Percentiles rank a stretch among this genome's conserved stretches.
Evolutionary conservation across 768 basidiomycete genomes (phyloP).

Genomic region (Peribolospora kevripleyi): DNA sequence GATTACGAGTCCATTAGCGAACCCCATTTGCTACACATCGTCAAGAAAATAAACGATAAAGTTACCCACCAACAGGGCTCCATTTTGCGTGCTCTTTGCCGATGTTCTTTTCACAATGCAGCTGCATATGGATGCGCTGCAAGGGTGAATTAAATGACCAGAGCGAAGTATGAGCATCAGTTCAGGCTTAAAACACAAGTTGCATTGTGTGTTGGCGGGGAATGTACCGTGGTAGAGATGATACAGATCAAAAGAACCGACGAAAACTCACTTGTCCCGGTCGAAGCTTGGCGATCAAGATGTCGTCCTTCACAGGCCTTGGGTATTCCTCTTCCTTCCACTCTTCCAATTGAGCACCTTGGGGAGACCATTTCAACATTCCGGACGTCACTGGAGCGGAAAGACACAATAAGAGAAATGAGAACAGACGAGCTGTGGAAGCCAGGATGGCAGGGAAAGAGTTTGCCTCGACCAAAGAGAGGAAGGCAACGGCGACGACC

Average conservation of each 20-base stretch:
- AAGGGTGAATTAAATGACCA: background rate
- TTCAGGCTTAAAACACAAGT: too few relatives aligned
- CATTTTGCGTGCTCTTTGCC: conserved; percentile 94
- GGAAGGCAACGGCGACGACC: conserved; percentile 9
- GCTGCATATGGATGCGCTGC: conserved; percentile 43
- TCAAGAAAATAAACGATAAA: background rate
- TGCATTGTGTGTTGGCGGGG: too few relatives aligned
- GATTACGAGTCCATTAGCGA: background rate
- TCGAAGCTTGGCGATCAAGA: conserved; percentile 70
- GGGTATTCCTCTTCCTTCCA: conserved; percentile 31
- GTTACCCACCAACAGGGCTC: conserved; percentile 54
- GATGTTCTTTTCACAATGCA: conserved; percentile 77
- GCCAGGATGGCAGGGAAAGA: conserved; percentile 24
- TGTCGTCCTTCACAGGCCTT: conserved; percentile 47
- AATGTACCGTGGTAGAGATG: too few relatives aligned
- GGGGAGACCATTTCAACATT: too few relatives aligned
- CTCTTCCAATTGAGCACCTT: too few relatives aligned
- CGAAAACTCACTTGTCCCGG: conserved; percentile 43
- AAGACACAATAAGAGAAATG: too few relatives aligned
- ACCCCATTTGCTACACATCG: background rate
- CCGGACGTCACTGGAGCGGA: too few relatives aligned
- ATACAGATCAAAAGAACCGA: background rate
- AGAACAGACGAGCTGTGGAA: too few relatives aligned
- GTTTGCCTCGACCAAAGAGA: conserved; percentile 2
- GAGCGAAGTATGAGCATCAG: background rate